Evolutionary conservation across 2,329 filamentous ascomycete species (phyloP), one percentile per base, ranked within the genome.

Genomic region (Alternaria gansuensis): DNA sequence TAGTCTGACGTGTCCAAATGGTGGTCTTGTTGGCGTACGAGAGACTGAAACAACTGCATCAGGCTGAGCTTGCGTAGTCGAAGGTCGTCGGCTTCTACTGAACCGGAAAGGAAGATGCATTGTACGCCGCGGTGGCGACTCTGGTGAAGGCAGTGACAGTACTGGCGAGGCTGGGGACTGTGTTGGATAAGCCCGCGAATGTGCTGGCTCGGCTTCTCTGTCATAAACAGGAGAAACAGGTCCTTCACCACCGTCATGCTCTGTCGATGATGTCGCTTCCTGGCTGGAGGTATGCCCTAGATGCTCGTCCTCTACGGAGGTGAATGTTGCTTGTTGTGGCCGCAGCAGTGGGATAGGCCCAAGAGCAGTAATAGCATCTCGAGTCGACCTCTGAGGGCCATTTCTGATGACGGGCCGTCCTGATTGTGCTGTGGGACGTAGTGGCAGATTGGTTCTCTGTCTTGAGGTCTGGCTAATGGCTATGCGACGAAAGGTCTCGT

Each of bases 401-500:
- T 63, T 72, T 48, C 66, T 65, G 23, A 78, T 57, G 10, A 63
- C 46, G 39, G 68, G 70, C 11, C 68, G 65, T 52, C 65, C 62
- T 37, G 56, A 34, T 5, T 51, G 52, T 40, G 40, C 57, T 17
- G 44, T 53, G 17, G 53, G 33, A 31, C 51, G 63, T 40, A 54
- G 56, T 28, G 52, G 49, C 9, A 24, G 60, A 17, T 29, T 46
- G 49, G 24, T 37, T 13, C 48, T n/a, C 44, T 43, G 45, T 51
- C 59, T 57, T 50, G 60, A 39, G 14, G 62, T 51, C 14, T 68
- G 72, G 51, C 68, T 68, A 14, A 62, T 64, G 52, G 72, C 68
- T 55, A 77, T 70, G 44, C 73, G 72, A 33, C 70, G 68, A 36
- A 69, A 66, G 13, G 73, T 72, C 31, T 76, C 73, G 4, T 78